A percentile compares a stretch with the other conserved stretches of the same genome.
Evolutionary conservation across 768 basidiomycete genomes (phyloP).

Genomic region (Collybia mongolica): DNA sequence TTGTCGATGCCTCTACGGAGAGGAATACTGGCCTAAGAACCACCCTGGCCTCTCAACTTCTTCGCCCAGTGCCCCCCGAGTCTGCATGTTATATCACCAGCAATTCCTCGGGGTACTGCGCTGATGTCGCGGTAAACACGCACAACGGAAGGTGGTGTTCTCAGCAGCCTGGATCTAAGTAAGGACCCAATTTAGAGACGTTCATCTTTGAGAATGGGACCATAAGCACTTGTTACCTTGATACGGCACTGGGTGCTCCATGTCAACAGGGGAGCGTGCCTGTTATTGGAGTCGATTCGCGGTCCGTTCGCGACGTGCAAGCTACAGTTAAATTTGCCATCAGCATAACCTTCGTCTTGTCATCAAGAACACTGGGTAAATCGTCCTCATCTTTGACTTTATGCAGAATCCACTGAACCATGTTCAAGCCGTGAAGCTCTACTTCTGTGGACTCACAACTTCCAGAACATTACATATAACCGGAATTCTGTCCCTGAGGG

Average conservation of each 20-base stretch:
- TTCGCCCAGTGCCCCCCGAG: slow-evolving; percentile 38
- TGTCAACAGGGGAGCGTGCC: slow-evolving; percentile 46
- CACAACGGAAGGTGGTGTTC: slow-evolving; percentile 39
- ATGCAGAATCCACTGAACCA: slow-evolving; percentile 16
- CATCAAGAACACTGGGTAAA: slow-evolving; percentile 34
- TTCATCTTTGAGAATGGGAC: slow-evolving; percentile 41
- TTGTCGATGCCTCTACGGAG: slow-evolving; percentile 38
- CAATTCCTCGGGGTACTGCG: slow-evolving; percentile 36
- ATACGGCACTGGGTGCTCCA: slow-evolving; percentile 35
- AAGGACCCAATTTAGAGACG: slow-evolving; percentile 26
- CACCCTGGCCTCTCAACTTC: slow-evolving; percentile 28
- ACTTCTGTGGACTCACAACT: slow-evolving; percentile 38
- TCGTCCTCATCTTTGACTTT: background rate
- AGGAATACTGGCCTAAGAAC: slow-evolving; percentile 46
- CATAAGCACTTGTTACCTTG: slow-evolving; percentile 50
- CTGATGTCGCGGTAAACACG: slow-evolving; percentile 23
- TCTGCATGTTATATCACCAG: slow-evolving; percentile 38
- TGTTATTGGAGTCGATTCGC: slow-evolving; percentile 37
- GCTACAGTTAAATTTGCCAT: slow-evolving; percentile 35
- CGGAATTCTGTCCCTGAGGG: slow-evolving; percentile 31
- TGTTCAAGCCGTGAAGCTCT: slow-evolving; percentile 32
- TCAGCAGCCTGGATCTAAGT: slow-evolving; percentile 36
- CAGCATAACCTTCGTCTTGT: slow-evolving; percentile 33
- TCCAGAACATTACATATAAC: slow-evolving; percentile 31
- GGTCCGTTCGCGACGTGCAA: slow-evolving; percentile 35